Evolutionary conservation across 306 rosid genomes (phyloP).

Genomic region (Lathyrus tuberosus): DNA sequence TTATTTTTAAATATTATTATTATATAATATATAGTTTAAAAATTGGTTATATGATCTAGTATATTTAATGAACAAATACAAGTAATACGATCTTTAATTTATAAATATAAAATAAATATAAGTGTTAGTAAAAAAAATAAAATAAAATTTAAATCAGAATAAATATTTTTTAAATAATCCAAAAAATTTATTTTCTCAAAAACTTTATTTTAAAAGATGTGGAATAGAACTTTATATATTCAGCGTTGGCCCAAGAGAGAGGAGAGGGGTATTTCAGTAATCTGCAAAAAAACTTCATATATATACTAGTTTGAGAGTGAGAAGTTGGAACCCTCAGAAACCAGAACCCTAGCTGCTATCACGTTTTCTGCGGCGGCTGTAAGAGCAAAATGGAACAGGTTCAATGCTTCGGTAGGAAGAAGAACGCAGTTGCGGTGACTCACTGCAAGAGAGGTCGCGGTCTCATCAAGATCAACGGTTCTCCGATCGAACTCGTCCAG

Average conservation of each 20-base stretch:
- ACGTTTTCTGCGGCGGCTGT: neutral
- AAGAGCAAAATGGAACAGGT: conserved; percentile 51
- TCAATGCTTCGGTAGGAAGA: conserved; percentile 84
- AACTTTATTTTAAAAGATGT: no score
- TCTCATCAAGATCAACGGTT: conserved; percentile 79
- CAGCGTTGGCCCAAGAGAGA: neutral
- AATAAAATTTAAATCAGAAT: no score
- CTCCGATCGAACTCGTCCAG: conserved; percentile 73
- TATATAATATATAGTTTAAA: no score
- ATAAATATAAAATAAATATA: no score
- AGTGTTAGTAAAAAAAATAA: no score
- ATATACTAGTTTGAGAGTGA: neutral
- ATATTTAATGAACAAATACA: no score
- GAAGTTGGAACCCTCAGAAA: neutral
- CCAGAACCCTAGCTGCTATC: neutral
- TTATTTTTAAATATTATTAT: no score
- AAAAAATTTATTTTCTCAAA: no score
- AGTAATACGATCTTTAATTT: no score
- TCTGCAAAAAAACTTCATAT: neutral
- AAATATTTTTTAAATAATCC: no score
- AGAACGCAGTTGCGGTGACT: conserved; percentile 86
- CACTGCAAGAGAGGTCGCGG: conserved; percentile 83
- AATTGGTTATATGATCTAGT: no score
- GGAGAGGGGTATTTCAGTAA: neutral
- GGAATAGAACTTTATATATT: no score